phyloP scores from a whole-genome alignment of 2,329 filamentous ascomycete genomes.

The Dactylellina haptotyla region DNA sequence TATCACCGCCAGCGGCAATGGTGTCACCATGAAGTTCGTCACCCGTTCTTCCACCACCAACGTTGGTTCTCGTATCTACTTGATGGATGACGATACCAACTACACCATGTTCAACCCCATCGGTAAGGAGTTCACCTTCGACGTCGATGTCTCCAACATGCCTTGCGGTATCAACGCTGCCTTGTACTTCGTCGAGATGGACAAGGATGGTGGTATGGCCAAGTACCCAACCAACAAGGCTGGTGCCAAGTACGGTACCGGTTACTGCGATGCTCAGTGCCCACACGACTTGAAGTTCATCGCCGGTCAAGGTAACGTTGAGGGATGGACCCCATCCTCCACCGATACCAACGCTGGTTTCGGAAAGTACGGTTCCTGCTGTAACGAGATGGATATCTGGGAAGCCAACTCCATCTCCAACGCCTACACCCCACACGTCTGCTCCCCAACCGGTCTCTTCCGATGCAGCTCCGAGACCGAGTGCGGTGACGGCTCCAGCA shows the following conservation, averaged over 20 bases:
- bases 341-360: constrained; percentile 68
- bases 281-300: constrained; percentile 67
- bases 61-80: constrained; percentile 69
- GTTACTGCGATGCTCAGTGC: constrained; percentile 73
- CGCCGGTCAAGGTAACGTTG: constrained; percentile 68
- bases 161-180: constrained; percentile 78
- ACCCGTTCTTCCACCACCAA: constrained; percentile 63
- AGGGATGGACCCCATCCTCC: constrained; percentile 66
- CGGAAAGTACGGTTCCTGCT: constrained; percentile 71
- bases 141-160: constrained; percentile 75
- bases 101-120: constrained; percentile 74
- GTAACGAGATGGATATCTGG: constrained; percentile 76
- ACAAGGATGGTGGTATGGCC: constrained; percentile 69
- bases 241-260: constrained; percentile 71
- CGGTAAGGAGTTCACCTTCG: constrained; percentile 76
- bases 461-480: constrained; percentile 65
- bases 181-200: constrained; percentile 74
- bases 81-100: constrained; percentile 70
- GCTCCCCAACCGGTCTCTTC: constrained; percentile 65
- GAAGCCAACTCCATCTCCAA: constrained; percentile 74
- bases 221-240: constrained; percentile 67
- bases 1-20: constrained; percentile 65
- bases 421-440: constrained; percentile 74
- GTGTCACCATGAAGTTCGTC: constrained; percentile 66
- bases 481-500: constrained; percentile 68